Base-by-base conservation (phyloP, 73 alveolate species). In the Paramecium tetraurelia region DNA sequence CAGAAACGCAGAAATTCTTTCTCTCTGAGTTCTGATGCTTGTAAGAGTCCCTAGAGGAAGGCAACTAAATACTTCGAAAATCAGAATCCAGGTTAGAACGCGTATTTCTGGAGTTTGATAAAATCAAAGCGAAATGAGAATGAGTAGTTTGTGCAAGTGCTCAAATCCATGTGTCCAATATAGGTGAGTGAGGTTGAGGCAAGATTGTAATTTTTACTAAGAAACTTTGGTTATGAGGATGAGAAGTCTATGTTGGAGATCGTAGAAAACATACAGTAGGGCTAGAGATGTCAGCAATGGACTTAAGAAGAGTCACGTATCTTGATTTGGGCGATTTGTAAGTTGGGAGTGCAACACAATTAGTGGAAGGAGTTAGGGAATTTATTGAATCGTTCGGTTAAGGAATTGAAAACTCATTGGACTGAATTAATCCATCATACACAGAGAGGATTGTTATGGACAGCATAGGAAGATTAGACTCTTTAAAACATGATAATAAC, bases 21-120 rank as follows among this genome's bases (percentile, higher is more conserved):
- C 29, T 48, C 90, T 80, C 75, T 80, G 6, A 43, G 76, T 44
- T 22, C 57, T 24, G 90, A 80, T 44, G 70, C 43, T 24, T 80
- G 90, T 48, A 43, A 40, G 48, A 80, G 90, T 48, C 90, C 90
- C 7, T 12, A 31, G 3, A 80, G 24, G 57, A 80, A 80, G 7
- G 43, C 90, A 18, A 22, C 57, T 3, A 80, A 80, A 80, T 48
- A 24, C 31, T 80, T 20, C 16, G 90, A 80, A 22, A 22, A 80
- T 46, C 31, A 80, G n/a, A 43, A 80, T 46, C 90, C 90, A 80
- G 90, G 90, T 0, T 22, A 44, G 48, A 80, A 80, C 38, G 59
- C 36, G n/a, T 80, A 80, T 80, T 80, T 80, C 14, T 24, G 29
- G 50, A 80, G 72, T 80, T 35, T 80, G 27, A 21, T 80, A 20